phyloP scores from a whole-genome alignment of 2,329 filamentous ascomycete species.

The Diplodia sapinea region DNA sequence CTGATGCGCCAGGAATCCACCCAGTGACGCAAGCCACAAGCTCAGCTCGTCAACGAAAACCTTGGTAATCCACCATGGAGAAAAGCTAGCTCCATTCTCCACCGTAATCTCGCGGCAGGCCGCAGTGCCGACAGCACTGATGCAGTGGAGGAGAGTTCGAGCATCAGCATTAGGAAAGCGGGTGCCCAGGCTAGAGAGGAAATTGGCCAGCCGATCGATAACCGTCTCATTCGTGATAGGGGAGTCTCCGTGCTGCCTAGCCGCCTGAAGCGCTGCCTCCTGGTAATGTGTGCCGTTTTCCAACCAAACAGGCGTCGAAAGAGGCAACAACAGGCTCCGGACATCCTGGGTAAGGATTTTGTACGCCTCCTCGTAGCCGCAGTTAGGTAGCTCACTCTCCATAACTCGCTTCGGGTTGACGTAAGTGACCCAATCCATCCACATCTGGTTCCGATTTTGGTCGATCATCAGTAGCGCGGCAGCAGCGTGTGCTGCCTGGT shows the following conservation, averaged over 20 bases:
- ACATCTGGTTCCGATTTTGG: slow-evolving; percentile 93
- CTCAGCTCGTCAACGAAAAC: slow-evolving; percentile 96
- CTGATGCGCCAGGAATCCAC: slow-evolving; percentile 75
- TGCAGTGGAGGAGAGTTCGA: slow-evolving; percentile 75
- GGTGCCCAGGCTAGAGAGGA: slow-evolving; percentile 70
- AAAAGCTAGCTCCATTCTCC: slow-evolving; percentile 77
- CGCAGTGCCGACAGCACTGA: slow-evolving; percentile 75
- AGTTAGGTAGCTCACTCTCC: slow-evolving; percentile 62
- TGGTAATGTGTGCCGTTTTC: slow-evolving; percentile 60
- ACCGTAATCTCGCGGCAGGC: slow-evolving; percentile 83
- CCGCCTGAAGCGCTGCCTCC: slow-evolving; percentile 33
- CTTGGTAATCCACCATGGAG: slow-evolving; percentile 95
- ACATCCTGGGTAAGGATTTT: slow-evolving; percentile 65
- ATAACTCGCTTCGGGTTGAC: slow-evolving; percentile 64
- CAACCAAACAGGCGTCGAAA: slow-evolving; percentile 68
- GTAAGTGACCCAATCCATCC: slow-evolving; percentile 79
- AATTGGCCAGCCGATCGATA: slow-evolving; percentile 77
- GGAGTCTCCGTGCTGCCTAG: slow-evolving; percentile 30
- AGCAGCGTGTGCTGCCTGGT: slow-evolving; percentile 89
- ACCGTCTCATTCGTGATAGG: slow-evolving; percentile 56
- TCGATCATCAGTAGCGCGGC: slow-evolving; percentile 90
- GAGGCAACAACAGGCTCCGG: slow-evolving; percentile 71
- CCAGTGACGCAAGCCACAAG: slow-evolving; percentile 84
- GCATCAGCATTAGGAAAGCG: slow-evolving; percentile 77
- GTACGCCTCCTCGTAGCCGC: slow-evolving; percentile 62